Conservation (phyloP, 352 stramenopile genomes). For the Pythium dissotocum region DNA sequence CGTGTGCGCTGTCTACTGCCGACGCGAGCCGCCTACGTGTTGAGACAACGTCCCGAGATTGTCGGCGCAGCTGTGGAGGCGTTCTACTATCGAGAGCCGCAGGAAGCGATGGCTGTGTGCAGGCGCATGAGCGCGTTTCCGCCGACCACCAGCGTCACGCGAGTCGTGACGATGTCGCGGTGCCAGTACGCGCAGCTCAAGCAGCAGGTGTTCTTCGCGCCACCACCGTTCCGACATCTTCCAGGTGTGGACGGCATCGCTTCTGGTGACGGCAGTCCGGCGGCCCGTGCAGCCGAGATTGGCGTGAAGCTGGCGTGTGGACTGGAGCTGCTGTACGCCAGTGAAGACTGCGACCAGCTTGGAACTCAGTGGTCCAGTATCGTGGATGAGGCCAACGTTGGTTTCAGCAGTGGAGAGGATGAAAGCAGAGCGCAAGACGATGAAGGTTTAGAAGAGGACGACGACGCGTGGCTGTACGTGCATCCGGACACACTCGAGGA, state of each 20-base stretch:
- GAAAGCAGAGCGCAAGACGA: not conserved
- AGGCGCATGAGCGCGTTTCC: conserved; percentile 57
- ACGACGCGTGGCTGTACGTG: conserved; percentile 81
- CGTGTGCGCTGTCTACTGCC: conserved; percentile 32
- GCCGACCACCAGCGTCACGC: conserved; percentile 15
- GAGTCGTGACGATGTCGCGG: conserved; percentile 67
- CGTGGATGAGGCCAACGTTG: conserved; percentile 39
- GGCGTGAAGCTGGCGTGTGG: conserved; percentile 80
- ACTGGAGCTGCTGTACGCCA: conserved; percentile 66
- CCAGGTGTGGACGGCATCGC: not conserved
- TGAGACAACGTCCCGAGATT: conserved; percentile 15
- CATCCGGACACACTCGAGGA: conserved; percentile 75
- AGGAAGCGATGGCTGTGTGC: conserved; percentile 45
- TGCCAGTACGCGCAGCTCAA: conserved; percentile 85
- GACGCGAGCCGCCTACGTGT: conserved; percentile 17
- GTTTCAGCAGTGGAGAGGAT: not conserved
- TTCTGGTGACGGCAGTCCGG: conserved; percentile 15
- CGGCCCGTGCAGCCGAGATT: conserved; percentile 49
- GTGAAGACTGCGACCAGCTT: conserved; percentile 46
- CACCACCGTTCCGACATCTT: conserved; percentile 50
- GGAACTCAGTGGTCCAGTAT: conserved; percentile 36
- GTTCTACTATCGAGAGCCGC: conserved; percentile 45
- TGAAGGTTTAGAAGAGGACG: conserved; percentile 41
- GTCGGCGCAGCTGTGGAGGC: conserved; percentile 38
- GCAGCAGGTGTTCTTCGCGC: conserved; percentile 72